Evolutionary conservation across 768 basidiomycete genomes (phyloP), one percentile per base, ranked within the genome.

Genomic region (Leccinum subtestaceum): DNA sequence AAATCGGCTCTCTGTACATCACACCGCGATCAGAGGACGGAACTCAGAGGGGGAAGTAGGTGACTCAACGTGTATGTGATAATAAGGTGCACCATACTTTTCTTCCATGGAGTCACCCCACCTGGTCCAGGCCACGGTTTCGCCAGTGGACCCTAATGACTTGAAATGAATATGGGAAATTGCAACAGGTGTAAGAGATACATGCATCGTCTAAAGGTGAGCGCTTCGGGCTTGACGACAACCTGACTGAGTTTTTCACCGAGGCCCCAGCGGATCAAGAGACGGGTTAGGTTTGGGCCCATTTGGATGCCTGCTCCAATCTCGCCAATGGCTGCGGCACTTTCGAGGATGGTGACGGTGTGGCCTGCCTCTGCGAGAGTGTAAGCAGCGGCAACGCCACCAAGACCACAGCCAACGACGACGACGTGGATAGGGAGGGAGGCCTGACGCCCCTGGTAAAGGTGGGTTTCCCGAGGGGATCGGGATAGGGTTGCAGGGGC

Each of bases 251-350:
- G 68, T 29, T 74, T 70, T 1, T 78, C 72, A 0, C 70, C 74
- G 5, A 84, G 73, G 17, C 83, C 83, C 82, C 83, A 84, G 1
- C 80, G 73, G 36, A 78, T 72, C 53, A 84, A 70, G 10, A 83
- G 73, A n/a, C 78, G 71, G 19, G 72, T 75, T 15, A 81, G 46
- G 61, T 82, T 81, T 19, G 74, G 72, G 27, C 62, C 60, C 54
- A 81, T 65, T 64, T 83, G 82, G 36, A 84, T 83, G 11, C 82
- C 82, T 4, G 82, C 82, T 2, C 83, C 81, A 6, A 81, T 75
- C 57, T 82, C 81, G 1, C 79, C 62, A 13, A 80, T 69, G 3
- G 62, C 55, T 0, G 62, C 49, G 2, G 81, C 78, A 19, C 65
- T 63, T 61, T 84, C 82, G 38, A 84, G 69, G 52, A 83, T 70